Conservation (phyloP, 2,329 filamentous ascomycete species). For the Arthroderma uncinatum region DNA sequence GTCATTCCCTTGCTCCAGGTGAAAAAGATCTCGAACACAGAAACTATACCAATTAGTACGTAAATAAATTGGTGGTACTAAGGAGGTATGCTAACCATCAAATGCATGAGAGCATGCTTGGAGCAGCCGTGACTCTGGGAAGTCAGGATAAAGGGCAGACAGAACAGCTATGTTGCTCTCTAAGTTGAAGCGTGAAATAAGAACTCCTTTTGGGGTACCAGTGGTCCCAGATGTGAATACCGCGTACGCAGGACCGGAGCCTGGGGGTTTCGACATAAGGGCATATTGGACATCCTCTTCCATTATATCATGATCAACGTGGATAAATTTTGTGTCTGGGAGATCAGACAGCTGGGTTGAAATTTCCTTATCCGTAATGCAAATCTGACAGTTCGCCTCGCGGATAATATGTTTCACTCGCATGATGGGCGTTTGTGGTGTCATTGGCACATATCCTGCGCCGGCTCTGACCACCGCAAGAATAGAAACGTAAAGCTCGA, state of each 20-base stretch:
- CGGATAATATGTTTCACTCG: conserved; percentile 51
- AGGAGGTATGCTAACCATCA: conserved; percentile 40
- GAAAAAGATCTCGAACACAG: conserved; percentile 84
- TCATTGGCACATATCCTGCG: conserved; percentile 67
- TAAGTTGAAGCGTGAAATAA: conserved; percentile 65
- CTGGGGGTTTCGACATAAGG: background rate
- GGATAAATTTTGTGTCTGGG: background rate
- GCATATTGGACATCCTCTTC: conserved; percentile 15
- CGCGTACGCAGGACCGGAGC: conserved; percentile 55
- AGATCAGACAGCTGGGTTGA: background rate
- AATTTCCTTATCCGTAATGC: conserved; percentile 28
- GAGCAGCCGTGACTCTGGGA: conserved; percentile 49
- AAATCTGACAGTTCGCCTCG: conserved; percentile 45
- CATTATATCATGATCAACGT: background rate
- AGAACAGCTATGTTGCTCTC: conserved; percentile 63
- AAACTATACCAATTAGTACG: conserved; percentile 42
- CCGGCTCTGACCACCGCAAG: conserved; percentile 64
- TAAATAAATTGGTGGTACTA: background rate
- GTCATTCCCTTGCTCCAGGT: conserved; percentile 68
- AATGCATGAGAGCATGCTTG: conserved; percentile 79
- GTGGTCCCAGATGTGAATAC: conserved; percentile 80
- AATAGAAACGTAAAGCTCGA: conserved; percentile 60
- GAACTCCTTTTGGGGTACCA: conserved; percentile 66
- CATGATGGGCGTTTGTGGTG: conserved; percentile 56
- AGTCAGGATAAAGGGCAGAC: conserved; percentile 52